Conservation (phyloP, 495 filamentous ascomycete genomes). For the Aspergillus saccharolyticus region DNA sequence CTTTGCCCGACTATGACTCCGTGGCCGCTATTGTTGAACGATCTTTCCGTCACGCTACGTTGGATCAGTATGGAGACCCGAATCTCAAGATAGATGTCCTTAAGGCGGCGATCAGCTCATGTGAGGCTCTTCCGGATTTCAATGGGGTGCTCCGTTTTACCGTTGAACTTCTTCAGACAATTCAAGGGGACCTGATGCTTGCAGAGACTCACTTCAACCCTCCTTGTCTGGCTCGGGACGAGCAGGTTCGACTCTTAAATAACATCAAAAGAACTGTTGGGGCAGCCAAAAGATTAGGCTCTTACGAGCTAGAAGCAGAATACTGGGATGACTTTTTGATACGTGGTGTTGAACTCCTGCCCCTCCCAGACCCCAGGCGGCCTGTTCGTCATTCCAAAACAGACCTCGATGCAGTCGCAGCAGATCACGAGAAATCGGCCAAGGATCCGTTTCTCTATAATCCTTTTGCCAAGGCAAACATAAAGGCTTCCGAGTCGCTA, state of each 20-base stretch:
- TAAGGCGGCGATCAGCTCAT: conserved; percentile 78
- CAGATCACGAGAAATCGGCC: conserved; percentile 42
- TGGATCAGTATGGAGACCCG: conserved; percentile 42
- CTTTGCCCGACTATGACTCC: conserved; percentile 36
- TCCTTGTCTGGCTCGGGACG: conserved; percentile 70
- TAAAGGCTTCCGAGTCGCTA: conserved; percentile 55
- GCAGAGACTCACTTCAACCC: conserved; percentile 40
- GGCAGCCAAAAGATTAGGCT: conserved; percentile 67
- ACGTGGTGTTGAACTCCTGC: conserved; percentile 66
- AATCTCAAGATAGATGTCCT: conserved; percentile 80
- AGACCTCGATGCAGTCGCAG: conserved; percentile 60
- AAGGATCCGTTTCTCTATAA: conserved; percentile 92
- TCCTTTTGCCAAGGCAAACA: conserved; percentile 68
- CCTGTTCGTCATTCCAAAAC: conserved; percentile 67
- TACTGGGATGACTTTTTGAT: conserved; percentile 98
- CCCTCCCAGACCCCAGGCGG: conserved; percentile 46
- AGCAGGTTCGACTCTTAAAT: conserved; percentile 72
- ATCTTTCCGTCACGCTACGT: conserved; percentile 35
- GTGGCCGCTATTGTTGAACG: conserved; percentile 39
- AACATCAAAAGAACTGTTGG: conserved; percentile 81
- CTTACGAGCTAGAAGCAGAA: conserved; percentile 63
- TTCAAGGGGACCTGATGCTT: conserved; percentile 69
- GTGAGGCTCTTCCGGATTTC: conserved; percentile 90
- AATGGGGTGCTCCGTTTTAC: conserved; percentile 81
- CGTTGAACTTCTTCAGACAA: conserved; percentile 72